Percentiles rank a stretch among this genome's conserved stretches.
These are phyloP conservation scores for Pyrenochaeta sp. DNA, from an alignment of 2,329 filamentous ascomycete genomes.

Conservation along the genomic window DNA sequence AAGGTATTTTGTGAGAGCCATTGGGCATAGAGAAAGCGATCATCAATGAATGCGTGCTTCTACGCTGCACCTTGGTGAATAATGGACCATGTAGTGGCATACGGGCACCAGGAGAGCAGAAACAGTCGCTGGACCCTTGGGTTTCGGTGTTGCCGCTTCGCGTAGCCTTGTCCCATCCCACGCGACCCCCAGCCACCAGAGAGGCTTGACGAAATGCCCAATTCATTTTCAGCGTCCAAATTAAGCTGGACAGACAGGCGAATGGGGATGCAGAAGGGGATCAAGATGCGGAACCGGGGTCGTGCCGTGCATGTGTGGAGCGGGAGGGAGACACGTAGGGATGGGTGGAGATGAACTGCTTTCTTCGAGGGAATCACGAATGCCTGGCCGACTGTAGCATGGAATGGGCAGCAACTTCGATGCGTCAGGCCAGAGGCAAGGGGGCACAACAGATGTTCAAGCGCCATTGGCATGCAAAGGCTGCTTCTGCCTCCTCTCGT, in stretches of 20 bases:
- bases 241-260: constrained; percentile 14
- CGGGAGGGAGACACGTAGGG: constrained; percentile 17
- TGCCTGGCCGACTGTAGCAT: no score
- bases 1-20: neutral
- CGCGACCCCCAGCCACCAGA: constrained; percentile 13
- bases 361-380: neutral
- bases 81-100: no score
- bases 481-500: neutral
- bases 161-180: constrained; percentile 10
- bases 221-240: constrained; percentile 5
- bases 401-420: no score
- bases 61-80: no score
- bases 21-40: neutral
- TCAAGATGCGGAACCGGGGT: constrained; percentile 17
- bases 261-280: constrained; percentile 13
- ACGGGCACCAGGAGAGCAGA: no score
- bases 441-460: neutral
- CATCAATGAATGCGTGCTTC: no score
- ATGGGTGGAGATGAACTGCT: constrained; percentile 6
- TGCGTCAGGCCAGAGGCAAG: neutral
- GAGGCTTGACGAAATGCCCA: constrained; percentile 12
- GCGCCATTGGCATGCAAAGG: no score
- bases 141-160: constrained; percentile 21
- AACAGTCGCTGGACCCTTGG: neutral
- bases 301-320: constrained; percentile 13